Evolutionary conservation across 2,329 filamentous ascomycete species (phyloP), one percentile per base, ranked within the genome.

Genomic region (Sporothrix luriei): DNA sequence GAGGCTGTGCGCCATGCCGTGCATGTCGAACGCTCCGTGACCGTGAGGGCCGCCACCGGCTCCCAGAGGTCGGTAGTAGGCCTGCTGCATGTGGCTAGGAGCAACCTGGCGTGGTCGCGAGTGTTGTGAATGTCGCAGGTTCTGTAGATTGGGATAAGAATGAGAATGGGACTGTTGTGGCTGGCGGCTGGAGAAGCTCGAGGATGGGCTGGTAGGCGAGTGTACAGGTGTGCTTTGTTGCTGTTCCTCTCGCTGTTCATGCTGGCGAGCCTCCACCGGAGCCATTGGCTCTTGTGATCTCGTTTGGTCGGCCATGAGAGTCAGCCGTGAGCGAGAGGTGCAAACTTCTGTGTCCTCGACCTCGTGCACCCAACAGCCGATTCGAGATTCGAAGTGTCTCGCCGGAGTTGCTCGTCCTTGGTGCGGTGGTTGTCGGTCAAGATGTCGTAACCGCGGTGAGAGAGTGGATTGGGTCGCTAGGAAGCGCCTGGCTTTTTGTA

Each of bases 71-170:
- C 62, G 62, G 16, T 33, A 65, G 11, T 51, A 65, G 11, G 26
- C 19, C 24, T 51, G 62, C 14, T 64, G 61, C 59, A 48, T 64
- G 61, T 43, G 43, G 55, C 55, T 43, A 5, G 10, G 55, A n/a
- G 33, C 33, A 16, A 61, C 14, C 19, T 61, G 55, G 4, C 24
- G 38, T n/a, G 38, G 57, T 13, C 46, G 57, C 1, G 57, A 38
- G 38, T 46, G 38, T n/a, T 61, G 57, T 4, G 57, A 38, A 5
- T 52, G 46, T 33, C 46, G 62, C 19, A 26, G 62, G 7, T 65
- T 19, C 26, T 51, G 62, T 7, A 26, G 26, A 26, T 38, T 33
- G 4, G 40, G 62, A 11, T 65, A 65, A 16, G 19, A 14, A 9
- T 16, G 62, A 14, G 26, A 51, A 29, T 65, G 51, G 46, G 38